Conservation (phyloP, 495 filamentous ascomycete genomes). For the Daldinia concentrica region DNA sequence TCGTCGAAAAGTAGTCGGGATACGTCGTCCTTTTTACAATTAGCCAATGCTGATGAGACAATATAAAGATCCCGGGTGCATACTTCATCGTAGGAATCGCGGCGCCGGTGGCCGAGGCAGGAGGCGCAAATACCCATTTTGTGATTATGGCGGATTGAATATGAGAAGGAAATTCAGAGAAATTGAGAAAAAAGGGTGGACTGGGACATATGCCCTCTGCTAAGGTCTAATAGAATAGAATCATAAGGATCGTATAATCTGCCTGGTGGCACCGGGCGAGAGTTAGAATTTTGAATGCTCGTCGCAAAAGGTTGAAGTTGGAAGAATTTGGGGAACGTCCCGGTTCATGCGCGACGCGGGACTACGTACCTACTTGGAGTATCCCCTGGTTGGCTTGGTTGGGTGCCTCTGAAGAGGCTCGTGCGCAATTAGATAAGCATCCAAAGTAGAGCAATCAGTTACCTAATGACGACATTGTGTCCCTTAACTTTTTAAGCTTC, state of each 20-base stretch:
- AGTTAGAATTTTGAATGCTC: conserved; percentile 44
- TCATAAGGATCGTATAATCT: conserved; percentile 52
- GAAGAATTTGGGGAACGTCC: conserved; percentile 33
- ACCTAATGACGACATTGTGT: background rate
- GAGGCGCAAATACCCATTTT: conserved; percentile 60
- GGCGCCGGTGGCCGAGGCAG: conserved; percentile 54
- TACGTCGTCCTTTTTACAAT: conserved; percentile 58
- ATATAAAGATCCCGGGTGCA: conserved; percentile 4
- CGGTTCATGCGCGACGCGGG: conserved; percentile 25
- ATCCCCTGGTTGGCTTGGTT: background rate
- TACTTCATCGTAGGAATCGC: conserved; percentile 56
- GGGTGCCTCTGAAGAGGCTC: background rate
- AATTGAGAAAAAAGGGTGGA: conserved; percentile 15
- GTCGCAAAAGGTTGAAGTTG: conserved; percentile 45
- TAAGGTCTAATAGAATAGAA: conserved; percentile 29
- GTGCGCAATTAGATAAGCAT: background rate
- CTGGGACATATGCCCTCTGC: conserved; percentile 40
- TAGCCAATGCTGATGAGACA: background rate
- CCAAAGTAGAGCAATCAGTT: background rate
- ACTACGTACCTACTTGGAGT: conserved; percentile 15
- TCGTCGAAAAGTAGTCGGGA: conserved; percentile 64
- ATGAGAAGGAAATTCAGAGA: conserved; percentile 11
- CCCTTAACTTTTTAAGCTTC: conserved; percentile 2
- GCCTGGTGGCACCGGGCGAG: conserved; percentile 45
- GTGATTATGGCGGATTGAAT: conserved; percentile 10